Percentiles rank a stretch among this genome's conserved stretches.
phyloP scores from a whole-genome alignment of 305 asterid genomes.

The Rubia balearica region DNA sequence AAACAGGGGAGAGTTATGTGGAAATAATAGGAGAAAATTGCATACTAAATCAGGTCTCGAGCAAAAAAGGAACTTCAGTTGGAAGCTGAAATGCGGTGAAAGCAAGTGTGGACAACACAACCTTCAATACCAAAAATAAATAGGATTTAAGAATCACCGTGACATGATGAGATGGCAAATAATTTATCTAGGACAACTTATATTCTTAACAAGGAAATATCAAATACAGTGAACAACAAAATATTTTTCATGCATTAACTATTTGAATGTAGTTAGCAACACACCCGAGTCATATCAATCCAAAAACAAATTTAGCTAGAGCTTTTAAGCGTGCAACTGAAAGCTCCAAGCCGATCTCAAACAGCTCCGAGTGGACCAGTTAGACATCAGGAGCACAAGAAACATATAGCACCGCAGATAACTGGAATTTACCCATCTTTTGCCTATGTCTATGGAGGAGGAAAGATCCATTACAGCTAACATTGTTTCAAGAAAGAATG shows the following conservation, averaged over 20 bases:
- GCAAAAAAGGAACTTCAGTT: conserved; percentile 23
- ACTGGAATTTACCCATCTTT: conserved; percentile 30
- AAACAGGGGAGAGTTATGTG: not conserved
- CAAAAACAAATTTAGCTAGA: conserved; percentile 95
- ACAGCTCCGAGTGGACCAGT: conserved; percentile 55
- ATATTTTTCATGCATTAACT: not conserved
- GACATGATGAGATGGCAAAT: not conserved
- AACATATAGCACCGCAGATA: conserved; percentile 59
- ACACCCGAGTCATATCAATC: conserved; percentile 94
- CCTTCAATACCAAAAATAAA: conserved; percentile 46
- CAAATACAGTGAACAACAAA: not conserved
- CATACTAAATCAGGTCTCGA: conserved; percentile 94
- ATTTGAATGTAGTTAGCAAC: not conserved
- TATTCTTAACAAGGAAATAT: not conserved
- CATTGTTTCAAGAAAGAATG: not conserved
- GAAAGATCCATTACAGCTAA: conserved; percentile 31
- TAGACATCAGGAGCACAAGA: conserved; percentile 76
- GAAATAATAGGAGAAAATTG: not conserved
- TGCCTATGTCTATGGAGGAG: conserved; percentile 23
- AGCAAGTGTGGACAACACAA: conserved; percentile 82
- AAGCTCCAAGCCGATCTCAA: conserved; percentile 99
- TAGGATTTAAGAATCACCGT: conserved; percentile 6
- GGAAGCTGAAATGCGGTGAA: conserved; percentile 97
- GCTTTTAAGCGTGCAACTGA: conserved; percentile 88
- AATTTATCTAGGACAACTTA: not conserved